Evolutionary conservation across 2,329 filamentous ascomycete species (phyloP).

Genomic region (Hypoxylon sp.): DNA sequence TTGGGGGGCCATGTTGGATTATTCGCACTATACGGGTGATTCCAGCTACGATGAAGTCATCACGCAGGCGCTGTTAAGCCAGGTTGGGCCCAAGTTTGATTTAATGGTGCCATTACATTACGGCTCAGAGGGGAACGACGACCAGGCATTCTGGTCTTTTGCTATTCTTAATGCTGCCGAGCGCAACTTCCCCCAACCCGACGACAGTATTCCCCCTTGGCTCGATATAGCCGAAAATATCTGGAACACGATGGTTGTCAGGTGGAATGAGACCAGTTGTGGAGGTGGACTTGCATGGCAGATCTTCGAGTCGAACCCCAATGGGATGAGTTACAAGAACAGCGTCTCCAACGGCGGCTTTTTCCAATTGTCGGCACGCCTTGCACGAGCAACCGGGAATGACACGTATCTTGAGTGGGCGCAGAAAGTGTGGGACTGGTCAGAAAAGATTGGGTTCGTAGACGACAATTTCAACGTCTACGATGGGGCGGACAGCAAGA

Average conservation of each 20-base stretch:
- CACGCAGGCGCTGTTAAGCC: conserved; percentile 71
- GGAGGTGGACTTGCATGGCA: conserved; percentile 85
- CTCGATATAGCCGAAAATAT: conserved; percentile 77
- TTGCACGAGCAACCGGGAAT: conserved; percentile 79
- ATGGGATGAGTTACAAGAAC: conserved; percentile 88
- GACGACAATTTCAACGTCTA: conserved; percentile 68
- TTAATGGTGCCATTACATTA: conserved; percentile 71
- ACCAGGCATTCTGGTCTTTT: conserved; percentile 82
- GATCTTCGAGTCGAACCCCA: conserved; percentile 80
- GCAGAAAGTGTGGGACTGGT: conserved; percentile 77
- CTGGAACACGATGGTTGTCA: conserved; percentile 77
- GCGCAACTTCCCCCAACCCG: conserved; percentile 74
- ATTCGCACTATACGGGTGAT: conserved; percentile 77
- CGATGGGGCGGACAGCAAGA: conserved; percentile 71
- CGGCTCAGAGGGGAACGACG: conserved; percentile 79
- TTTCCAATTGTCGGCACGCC: conserved; percentile 83
- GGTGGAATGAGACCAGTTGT: conserved; percentile 79
- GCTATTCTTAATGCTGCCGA: conserved; percentile 78
- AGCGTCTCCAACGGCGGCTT: conserved; percentile 85
- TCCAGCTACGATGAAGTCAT: conserved; percentile 72
- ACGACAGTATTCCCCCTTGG: conserved; percentile 72
- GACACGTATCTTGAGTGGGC: conserved; percentile 78
- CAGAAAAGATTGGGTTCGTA: conserved; percentile 69
- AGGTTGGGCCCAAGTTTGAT: conserved; percentile 70
- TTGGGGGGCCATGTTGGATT: conserved; percentile 78